Evolutionary conservation across 495 filamentous ascomycete species (phyloP).

Genomic region (Neurospora sp.): DNA sequence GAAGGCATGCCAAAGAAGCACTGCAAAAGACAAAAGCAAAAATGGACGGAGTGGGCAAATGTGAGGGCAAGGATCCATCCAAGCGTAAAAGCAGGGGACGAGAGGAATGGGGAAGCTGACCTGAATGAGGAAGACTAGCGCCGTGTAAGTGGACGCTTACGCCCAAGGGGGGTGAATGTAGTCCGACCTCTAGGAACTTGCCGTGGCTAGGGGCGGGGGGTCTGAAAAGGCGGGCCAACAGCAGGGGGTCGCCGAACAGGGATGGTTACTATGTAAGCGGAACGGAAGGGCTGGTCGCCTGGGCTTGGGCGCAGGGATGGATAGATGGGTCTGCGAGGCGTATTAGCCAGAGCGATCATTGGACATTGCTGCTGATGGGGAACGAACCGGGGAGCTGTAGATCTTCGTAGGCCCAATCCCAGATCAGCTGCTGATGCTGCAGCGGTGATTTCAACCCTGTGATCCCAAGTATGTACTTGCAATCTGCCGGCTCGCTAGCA

Average conservation of each 20-base stretch:
- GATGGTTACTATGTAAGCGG: neutral
- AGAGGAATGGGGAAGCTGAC: slow-evolving; percentile 6
- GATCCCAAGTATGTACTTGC: slow-evolving; percentile 10
- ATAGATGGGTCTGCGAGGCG: slow-evolving; percentile 17
- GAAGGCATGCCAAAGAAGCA: slow-evolving; percentile 1
- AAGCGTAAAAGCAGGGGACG: neutral
- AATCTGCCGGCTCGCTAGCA: slow-evolving; percentile 12
- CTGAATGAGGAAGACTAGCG: slow-evolving; percentile 4
- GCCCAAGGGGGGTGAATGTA: neutral
- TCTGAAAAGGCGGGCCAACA: neutral
- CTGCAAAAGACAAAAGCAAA: slow-evolving; percentile 12
- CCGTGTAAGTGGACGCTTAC: slow-evolving; percentile 10
- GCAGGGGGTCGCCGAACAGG: neutral
- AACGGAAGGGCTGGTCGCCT: slow-evolving; percentile 10
- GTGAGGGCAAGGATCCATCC: slow-evolving; percentile 3
- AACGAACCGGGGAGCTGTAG: slow-evolving; percentile 13
- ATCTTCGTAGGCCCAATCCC: slow-evolving; percentile 20
- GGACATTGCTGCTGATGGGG: slow-evolving; percentile 10
- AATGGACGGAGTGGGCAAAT: slow-evolving; percentile 3
- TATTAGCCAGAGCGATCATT: slow-evolving; percentile 17
- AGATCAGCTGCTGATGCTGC: slow-evolving; percentile 20
- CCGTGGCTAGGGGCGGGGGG: neutral
- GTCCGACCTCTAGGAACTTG: neutral
- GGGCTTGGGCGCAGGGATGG: slow-evolving; percentile 4
- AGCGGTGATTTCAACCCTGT: slow-evolving; percentile 22